These are phyloP conservation scores for Auricularia sp. DNA, from an alignment of 768 basidiomycete species.

Conservation along the genomic window DNA sequence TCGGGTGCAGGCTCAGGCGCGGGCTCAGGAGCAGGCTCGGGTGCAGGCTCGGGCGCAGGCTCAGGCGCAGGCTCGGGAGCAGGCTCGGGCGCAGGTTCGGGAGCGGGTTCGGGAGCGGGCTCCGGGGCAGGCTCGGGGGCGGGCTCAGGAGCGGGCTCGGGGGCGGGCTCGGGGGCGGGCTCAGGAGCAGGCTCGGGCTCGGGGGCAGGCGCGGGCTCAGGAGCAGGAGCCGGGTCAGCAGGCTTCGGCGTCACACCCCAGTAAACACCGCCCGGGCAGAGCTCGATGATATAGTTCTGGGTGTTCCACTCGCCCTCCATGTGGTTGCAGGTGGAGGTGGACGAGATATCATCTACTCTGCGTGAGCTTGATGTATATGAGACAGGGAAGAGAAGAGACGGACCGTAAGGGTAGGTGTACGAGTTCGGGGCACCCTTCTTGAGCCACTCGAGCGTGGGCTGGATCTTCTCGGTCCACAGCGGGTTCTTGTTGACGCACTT, in stretches of 20 bases:
- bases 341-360: neutral
- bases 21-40: too few relatives aligned
- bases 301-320: slow-evolving; percentile 2
- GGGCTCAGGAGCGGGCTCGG: neutral
- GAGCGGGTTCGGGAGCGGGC: neutral
- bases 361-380: neutral
- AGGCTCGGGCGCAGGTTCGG: neutral
- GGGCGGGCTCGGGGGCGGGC: neutral
- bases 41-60: neutral
- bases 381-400: neutral
- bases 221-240: neutral
- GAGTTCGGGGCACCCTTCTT: slow-evolving; percentile 3
- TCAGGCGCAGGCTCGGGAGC: neutral
- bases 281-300: slow-evolving; percentile 8
- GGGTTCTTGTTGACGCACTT: slow-evolving; percentile 7
- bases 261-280: slow-evolving; percentile 7
- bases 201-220: neutral
- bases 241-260: neutral
- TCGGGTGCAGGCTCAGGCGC: too few relatives aligned
- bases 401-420: slow-evolving; percentile 4
- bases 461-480: slow-evolving; percentile 4
- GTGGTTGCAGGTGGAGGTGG: slow-evolving; percentile 6
- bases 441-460: slow-evolving; percentile 7
- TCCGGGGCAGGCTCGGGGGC: neutral
- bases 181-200: neutral